phyloP scores from a whole-genome alignment of 2,329 filamentous ascomycete genomes.

The Endocalyx cinctus region DNA sequence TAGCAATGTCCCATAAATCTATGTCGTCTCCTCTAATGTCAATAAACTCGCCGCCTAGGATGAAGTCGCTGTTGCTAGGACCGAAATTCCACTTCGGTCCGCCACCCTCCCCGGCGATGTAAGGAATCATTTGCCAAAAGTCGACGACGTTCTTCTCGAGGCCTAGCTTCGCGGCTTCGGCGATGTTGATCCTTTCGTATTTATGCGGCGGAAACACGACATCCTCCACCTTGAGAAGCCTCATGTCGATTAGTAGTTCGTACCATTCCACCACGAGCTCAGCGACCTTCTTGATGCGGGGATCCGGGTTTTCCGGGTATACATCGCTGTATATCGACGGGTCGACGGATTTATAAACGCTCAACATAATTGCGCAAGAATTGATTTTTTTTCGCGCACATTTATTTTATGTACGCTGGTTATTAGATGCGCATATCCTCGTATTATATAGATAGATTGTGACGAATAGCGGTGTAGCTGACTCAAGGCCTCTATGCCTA shows the following conservation, averaged over 20 bases:
- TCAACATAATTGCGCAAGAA: no score
- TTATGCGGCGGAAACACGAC: slow-evolving; percentile 10
- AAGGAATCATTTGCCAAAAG: slow-evolving; percentile 11
- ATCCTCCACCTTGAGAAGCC: slow-evolving; percentile 7
- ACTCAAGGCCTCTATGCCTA: no score
- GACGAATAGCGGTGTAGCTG: no score
- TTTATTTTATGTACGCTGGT: no score
- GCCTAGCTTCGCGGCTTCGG: slow-evolving; percentile 6
- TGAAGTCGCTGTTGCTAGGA: slow-evolving; percentile 6
- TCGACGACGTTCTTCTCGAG: slow-evolving; percentile 10
- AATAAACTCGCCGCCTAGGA: slow-evolving; percentile 8
- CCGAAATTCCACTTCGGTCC: slow-evolving; percentile 11
- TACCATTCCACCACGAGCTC: slow-evolving; percentile 9
- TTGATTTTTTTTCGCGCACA: no score
- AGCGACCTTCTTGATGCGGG: slow-evolving; percentile 7
- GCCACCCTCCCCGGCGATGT: neutral
- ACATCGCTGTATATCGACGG: slow-evolving; percentile 9
- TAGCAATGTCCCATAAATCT: slow-evolving; percentile 6
- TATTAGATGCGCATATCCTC: no score
- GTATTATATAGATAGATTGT: no score
- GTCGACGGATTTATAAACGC: slow-evolving; percentile 7
- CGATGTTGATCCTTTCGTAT: slow-evolving; percentile 6
- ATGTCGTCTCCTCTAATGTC: slow-evolving; percentile 7
- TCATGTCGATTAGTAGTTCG: slow-evolving; percentile 10
- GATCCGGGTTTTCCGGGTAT: slow-evolving; percentile 4